Evolutionary conservation across 345 rosid species (phyloP), one percentile per base, ranked within the genome.

Genomic region (Syzygium aqueum): DNA sequence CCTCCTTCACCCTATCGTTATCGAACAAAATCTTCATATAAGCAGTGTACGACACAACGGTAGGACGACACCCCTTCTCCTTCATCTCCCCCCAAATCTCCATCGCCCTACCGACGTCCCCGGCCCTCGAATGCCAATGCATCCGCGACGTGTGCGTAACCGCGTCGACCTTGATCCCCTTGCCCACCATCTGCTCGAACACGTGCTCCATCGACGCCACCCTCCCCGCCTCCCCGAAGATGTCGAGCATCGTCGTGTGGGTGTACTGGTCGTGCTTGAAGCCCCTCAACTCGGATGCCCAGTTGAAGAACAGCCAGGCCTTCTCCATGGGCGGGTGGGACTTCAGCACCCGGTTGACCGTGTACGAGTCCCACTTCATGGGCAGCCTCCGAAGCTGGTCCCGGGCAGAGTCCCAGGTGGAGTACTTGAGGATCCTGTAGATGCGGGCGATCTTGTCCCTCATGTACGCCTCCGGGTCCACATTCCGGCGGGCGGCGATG

Each of bases 311-410:
- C 49, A 96, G 93, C 98, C 99, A 96, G 2, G 98, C 95, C 63
- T 97, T 97, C 89, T 97, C 94, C 98, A 96, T 94, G 5, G 99
- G 99, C 9, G 99, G 99, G 65, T 96, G 98, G 83, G 98, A 67
- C 92, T 97, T 97, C 77, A 97, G 91, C 19, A 95, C 92, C 80
- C 92, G 95, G 88, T 94, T 95, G 90, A 97, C 95, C 1, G 94
- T 92, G 89, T 91, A 94, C 80, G 98, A 96, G 87, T 97, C 98
- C 98, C 99, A 97, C 89, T 89, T 94, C 82, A 96, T 28, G 22
- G 89, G 73, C 77, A 95, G 90, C 53, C 85, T 33, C 5, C 88
- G 59, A 10, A 97, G 92, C 87, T 92, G 96, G n/a, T 91, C 87
- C 82, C 84, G 92, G 54, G 98, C 96, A 19, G 96, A 88, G 53